Conservation (phyloP, 805 yeast species). For the Ogataea populi-albae region DNA sequence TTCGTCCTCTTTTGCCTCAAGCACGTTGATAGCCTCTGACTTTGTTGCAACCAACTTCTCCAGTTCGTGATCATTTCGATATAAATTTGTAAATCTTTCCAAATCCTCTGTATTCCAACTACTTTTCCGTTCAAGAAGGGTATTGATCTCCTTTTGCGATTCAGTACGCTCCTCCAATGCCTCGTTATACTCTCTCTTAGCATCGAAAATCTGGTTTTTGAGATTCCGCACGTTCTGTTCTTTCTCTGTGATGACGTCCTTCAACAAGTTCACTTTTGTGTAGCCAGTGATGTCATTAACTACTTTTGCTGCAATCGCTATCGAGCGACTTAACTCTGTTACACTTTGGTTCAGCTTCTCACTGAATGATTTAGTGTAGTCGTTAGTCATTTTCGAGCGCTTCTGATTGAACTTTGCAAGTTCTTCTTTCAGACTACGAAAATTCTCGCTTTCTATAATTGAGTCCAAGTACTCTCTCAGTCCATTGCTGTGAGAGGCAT, state of each 20-base stretch:
- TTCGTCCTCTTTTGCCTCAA: conserved; percentile 66
- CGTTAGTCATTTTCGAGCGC: conserved; percentile 22
- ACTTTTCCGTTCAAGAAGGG: conserved; percentile 78
- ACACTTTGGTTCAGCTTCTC: conserved; percentile 48
- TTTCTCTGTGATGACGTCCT: conserved; percentile 51
- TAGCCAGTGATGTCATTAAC: conserved; percentile 93
- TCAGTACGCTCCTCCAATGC: conserved; percentile 63
- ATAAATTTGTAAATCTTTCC: conserved; percentile 78
- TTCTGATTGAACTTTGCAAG: conserved; percentile 27
- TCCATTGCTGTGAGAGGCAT: conserved; percentile 6
- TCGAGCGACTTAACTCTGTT: conserved; percentile 54
- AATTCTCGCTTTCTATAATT: conserved; percentile 33
- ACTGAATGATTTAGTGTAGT: conserved; percentile 38
- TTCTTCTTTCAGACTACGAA: conserved; percentile 31
- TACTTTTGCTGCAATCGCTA: conserved; percentile 59
- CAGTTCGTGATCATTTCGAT: conserved; percentile 75
- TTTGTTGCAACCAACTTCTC: conserved; percentile 57
- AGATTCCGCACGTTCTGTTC: conserved; percentile 52
- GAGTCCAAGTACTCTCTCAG: conserved; percentile 23
- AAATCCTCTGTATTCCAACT: conserved; percentile 78
- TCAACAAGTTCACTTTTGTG: conserved; percentile 69
- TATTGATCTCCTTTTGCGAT: conserved; percentile 85
- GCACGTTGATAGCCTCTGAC: conserved; percentile 43
- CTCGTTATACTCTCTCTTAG: conserved; percentile 51
- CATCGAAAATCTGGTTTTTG: conserved; percentile 44